phyloP scores from a whole-genome alignment of 306 rosid genomes.

The Cicer bijugum region DNA sequence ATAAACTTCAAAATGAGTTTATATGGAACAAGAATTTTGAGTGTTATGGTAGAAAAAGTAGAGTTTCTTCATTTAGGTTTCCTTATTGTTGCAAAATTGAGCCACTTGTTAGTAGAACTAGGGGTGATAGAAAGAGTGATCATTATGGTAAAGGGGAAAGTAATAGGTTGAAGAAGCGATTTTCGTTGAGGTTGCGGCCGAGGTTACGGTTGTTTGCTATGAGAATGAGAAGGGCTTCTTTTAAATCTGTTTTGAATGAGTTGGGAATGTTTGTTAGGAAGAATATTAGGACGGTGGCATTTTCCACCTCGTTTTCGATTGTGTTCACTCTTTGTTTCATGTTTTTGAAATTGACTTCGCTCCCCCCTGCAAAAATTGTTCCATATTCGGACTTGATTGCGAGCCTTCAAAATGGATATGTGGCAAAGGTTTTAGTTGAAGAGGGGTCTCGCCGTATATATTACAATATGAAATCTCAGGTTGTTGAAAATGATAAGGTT shows the following conservation, averaged over 20 bases:
- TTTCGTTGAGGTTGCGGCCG: conserved; percentile 78
- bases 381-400: conserved; percentile 81
- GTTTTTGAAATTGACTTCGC: conserved; percentile 69
- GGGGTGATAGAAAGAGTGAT: conserved; percentile 50
- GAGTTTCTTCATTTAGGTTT: conserved; percentile 50
- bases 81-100: conserved; percentile 52
- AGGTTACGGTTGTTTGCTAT: conserved; percentile 68
- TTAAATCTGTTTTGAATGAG: conserved; percentile 60
- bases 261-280: conserved; percentile 59
- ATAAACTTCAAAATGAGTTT: conserved; percentile 51
- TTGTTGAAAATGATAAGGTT: conserved; percentile 43
- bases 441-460: conserved; percentile 91
- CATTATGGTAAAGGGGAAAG: conserved; percentile 50
- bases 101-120: conserved; percentile 58
- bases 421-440: conserved; percentile 73
- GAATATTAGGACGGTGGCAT: conserved; percentile 61
- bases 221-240: conserved; percentile 64
- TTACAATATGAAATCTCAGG: conserved; percentile 50
- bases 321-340: conserved; percentile 70
- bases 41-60: conserved; percentile 41
- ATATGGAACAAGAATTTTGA: conserved; percentile 46
- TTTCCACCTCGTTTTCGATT: conserved; percentile 63
- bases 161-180: conserved; percentile 57
- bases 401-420: conserved; percentile 69
- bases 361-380: conserved; percentile 68